Percentiles rank a stretch among this genome's conserved stretches.
Evolutionary conservation across 1,284 basidiomycete genomes (phyloP).

Genomic region (Coniophora puteana): DNA sequence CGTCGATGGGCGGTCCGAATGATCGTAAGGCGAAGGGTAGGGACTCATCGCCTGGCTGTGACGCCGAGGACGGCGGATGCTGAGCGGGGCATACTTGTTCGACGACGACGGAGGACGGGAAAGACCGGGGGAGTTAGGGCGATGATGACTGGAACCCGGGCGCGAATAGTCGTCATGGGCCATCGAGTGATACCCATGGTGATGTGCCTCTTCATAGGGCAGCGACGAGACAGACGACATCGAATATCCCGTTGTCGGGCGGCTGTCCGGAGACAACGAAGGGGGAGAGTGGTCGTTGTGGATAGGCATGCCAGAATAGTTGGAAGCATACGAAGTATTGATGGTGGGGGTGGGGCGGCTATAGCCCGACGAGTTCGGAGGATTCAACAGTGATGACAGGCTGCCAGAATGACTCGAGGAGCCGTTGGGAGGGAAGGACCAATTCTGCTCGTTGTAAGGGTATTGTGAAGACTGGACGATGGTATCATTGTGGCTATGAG

Average conservation of each 20-base stretch:
- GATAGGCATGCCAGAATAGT: slow-evolving; percentile 65
- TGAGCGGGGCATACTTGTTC: slow-evolving; percentile 49
- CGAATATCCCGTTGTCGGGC: slow-evolving; percentile 79
- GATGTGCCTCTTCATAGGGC: slow-evolving; percentile 60
- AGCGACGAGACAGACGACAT: slow-evolving; percentile 73
- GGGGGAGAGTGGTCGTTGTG: slow-evolving; percentile 63
- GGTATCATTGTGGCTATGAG: slow-evolving; percentile 25
- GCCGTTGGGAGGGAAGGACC: slow-evolving; percentile 57
- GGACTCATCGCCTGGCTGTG: slow-evolving; percentile 83
- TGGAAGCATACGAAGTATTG: slow-evolving; percentile 65
- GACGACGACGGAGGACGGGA: slow-evolving; percentile 62
- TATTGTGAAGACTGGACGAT: slow-evolving; percentile 58
- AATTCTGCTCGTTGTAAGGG: slow-evolving; percentile 52
- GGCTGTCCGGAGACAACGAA: slow-evolving; percentile 75
- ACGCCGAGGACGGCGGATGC: slow-evolving; percentile 64
- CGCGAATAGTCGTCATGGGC: slow-evolving; percentile 60
- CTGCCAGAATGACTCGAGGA: slow-evolving; percentile 63
- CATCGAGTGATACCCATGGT: slow-evolving; percentile 47
- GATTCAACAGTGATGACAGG: slow-evolving; percentile 77
- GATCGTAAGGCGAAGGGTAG: slow-evolving; percentile 75
- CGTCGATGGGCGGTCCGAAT: slow-evolving; percentile 63
- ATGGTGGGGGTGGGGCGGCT: slow-evolving; percentile 57
- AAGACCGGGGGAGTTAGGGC: slow-evolving; percentile 54
- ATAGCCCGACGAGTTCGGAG: slow-evolving; percentile 52
- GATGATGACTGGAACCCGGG: slow-evolving; percentile 67